A percentile compares a stretch with the other conserved stretches of the same genome.
Evolutionary conservation across 1,139 yeast species (phyloP).

Genomic region (Yamadazyma atlantica): DNA sequence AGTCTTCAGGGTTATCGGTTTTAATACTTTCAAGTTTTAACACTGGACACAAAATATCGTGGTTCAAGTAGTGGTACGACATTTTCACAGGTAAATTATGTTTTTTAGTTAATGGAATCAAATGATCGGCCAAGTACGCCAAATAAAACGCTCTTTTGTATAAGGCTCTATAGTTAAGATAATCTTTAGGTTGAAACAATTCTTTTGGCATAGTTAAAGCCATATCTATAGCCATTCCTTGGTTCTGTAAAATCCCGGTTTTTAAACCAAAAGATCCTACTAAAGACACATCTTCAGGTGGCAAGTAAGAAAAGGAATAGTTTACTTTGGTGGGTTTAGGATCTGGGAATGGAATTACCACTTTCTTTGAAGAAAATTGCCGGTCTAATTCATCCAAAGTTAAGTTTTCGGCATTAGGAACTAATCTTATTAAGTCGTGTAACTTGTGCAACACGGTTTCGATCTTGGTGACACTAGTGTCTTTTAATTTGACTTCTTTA

Average conservation of each 20-base stretch:
- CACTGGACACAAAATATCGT: slow-evolving; percentile 65
- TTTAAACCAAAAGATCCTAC: slow-evolving; percentile 90
- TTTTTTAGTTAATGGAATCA: slow-evolving; percentile 54
- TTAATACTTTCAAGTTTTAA: slow-evolving; percentile 53
- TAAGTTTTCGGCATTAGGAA: slow-evolving; percentile 55
- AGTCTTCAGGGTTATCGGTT: slow-evolving; percentile 48
- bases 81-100: slow-evolving; percentile 56
- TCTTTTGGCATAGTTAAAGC: slow-evolving; percentile 76
- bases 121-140: slow-evolving; percentile 69
- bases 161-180: slow-evolving; percentile 82
- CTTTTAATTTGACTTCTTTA: slow-evolving; percentile 74
- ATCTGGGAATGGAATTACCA: slow-evolving; percentile 82
- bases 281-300: slow-evolving; percentile 77
- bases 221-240: slow-evolving; percentile 70
- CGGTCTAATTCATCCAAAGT: slow-evolving; percentile 54
- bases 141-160: slow-evolving; percentile 88
- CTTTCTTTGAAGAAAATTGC: slow-evolving; percentile 46
- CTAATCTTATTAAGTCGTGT: slow-evolving; percentile 63
- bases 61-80: slow-evolving; percentile 59
- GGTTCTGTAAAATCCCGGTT: slow-evolving; percentile 55
- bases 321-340: slow-evolving; percentile 75
- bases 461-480: slow-evolving; percentile 59
- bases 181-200: slow-evolving; percentile 83
- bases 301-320: slow-evolving; percentile 65
- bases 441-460: slow-evolving; percentile 79